These are phyloP conservation scores for Cladosporium sp. DNA, from an alignment of 2,329 filamentous ascomycete species.

Conservation along the genomic window DNA sequence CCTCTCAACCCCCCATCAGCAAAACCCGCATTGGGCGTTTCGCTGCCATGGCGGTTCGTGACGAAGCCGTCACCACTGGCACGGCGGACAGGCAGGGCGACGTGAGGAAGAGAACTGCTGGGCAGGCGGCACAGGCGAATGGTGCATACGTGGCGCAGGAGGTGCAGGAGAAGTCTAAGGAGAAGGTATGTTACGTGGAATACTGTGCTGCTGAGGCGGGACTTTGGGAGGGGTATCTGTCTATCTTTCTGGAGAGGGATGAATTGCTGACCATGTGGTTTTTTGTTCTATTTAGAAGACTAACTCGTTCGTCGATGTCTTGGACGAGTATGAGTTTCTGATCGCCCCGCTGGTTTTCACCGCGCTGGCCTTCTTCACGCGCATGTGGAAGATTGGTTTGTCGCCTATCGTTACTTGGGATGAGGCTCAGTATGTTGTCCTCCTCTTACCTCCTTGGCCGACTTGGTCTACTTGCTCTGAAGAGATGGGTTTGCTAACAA, in stretches of 20 bases:
- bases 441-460: neutral
- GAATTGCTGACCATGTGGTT: constrained; percentile 17
- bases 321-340: constrained; percentile 59
- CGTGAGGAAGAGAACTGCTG: constrained; percentile 42
- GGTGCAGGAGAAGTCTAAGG: constrained; percentile 42
- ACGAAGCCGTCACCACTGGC: constrained; percentile 32
- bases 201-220: constrained; percentile 10
- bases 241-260: neutral
- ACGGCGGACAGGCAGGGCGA: constrained; percentile 40
- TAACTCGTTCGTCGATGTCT: constrained; percentile 56
- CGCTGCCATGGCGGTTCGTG: constrained; percentile 27
- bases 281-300: constrained; percentile 13
- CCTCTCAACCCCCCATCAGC: constrained; percentile 8
- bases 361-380: constrained; percentile 59
- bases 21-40: too few relatives aligned
- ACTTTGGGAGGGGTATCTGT: too few relatives aligned
- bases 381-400: constrained; percentile 62
- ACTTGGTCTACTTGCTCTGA: neutral
- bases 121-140: constrained; percentile 26
- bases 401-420: constrained; percentile 73
- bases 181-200: constrained; percentile 43
- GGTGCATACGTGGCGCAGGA: constrained; percentile 29
- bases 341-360: constrained; percentile 62
- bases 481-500: neutral
- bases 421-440: constrained; percentile 61